These are phyloP conservation scores for Hypomyces perniciosus DNA, from an alignment of 2,329 filamentous ascomycete genomes.

Conservation along the genomic window DNA sequence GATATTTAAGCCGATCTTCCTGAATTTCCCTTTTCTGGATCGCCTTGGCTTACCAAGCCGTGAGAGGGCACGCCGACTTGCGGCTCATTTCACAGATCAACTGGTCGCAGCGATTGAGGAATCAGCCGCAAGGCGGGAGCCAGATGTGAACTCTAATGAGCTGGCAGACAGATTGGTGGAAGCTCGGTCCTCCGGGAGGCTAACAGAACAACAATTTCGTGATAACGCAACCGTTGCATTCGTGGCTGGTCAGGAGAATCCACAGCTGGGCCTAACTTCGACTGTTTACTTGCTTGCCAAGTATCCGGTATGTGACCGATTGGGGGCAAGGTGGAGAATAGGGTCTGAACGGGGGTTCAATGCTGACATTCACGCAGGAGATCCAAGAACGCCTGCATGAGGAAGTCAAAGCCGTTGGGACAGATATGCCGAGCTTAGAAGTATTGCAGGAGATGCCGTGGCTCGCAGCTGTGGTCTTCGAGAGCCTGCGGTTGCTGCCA, in stretches of 20 bases:
- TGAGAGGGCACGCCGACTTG: slow-evolving; percentile 19
- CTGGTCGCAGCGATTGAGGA: slow-evolving; percentile 15
- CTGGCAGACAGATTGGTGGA: slow-evolving; percentile 19
- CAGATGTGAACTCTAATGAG: neutral
- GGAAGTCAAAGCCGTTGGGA: slow-evolving; percentile 21
- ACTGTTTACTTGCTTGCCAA: slow-evolving; percentile 32
- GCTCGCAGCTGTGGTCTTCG: slow-evolving; percentile 39
- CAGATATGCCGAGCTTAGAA: slow-evolving; percentile 9
- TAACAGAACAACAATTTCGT: slow-evolving; percentile 32
- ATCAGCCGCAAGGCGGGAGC: slow-evolving; percentile 9
- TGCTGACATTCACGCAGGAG: slow-evolving; percentile 9
- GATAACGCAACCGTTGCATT: slow-evolving; percentile 36
- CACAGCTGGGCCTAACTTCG: slow-evolving; percentile 31
- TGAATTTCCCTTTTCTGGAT: slow-evolving; percentile 30
- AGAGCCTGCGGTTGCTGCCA: slow-evolving; percentile 42
- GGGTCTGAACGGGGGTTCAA: neutral
- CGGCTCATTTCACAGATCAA: slow-evolving; percentile 21
- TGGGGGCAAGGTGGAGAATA: neutral
- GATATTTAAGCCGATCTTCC: slow-evolving; percentile 29
- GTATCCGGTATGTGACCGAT: slow-evolving; percentile 18
- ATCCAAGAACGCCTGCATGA: slow-evolving; percentile 26
- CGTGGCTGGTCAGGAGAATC: slow-evolving; percentile 37
- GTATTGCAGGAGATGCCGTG: slow-evolving; percentile 31
- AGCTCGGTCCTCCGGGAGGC: slow-evolving; percentile 18
- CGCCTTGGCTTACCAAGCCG: slow-evolving; percentile 22